Evolutionary conservation across 306 rosid genomes (phyloP).

Genomic region (Sphenostylis stenocarpa): DNA sequence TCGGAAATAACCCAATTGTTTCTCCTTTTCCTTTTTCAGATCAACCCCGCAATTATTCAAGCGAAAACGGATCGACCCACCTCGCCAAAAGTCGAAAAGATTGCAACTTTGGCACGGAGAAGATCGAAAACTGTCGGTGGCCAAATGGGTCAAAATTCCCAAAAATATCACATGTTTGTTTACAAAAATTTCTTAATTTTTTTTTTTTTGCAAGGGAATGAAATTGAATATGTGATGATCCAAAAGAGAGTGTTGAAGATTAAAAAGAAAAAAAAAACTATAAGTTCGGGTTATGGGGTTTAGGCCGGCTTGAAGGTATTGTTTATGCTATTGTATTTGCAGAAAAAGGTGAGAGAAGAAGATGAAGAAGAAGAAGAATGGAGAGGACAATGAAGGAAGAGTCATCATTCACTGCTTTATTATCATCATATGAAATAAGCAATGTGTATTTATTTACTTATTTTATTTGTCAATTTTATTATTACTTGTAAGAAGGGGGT

Average conservation of each 20-base stretch:
- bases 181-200: not conserved
- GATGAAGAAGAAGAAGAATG: not conserved
- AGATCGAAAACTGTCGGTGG: conserved; percentile 49
- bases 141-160: conserved; percentile 33
- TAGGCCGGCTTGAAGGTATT: conserved; percentile 39
- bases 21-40: conserved; percentile 22
- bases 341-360: conserved; percentile 33
- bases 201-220: not conserved
- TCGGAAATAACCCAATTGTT: conserved; percentile 8
- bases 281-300: conserved; percentile 27
- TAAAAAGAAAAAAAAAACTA: too few relatives aligned
- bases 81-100: conserved; percentile 4
- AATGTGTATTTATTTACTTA: not conserved
- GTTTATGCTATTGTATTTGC: not conserved
- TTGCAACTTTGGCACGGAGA: conserved; percentile 25
- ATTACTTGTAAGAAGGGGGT: not conserved
- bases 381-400: conserved; percentile 42
- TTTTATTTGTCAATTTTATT: too few relatives aligned
- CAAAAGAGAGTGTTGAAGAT: conserved; percentile 15
- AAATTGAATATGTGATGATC: conserved; percentile 38
- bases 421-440: conserved; percentile 18
- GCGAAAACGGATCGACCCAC: conserved; percentile 54
- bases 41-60: conserved; percentile 40
- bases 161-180: not conserved
- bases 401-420: conserved; percentile 43